Evolutionary conservation across 371 early-diverging fungal genomes (phyloP).

Genomic region (Capillidium rhysosporum): DNA sequence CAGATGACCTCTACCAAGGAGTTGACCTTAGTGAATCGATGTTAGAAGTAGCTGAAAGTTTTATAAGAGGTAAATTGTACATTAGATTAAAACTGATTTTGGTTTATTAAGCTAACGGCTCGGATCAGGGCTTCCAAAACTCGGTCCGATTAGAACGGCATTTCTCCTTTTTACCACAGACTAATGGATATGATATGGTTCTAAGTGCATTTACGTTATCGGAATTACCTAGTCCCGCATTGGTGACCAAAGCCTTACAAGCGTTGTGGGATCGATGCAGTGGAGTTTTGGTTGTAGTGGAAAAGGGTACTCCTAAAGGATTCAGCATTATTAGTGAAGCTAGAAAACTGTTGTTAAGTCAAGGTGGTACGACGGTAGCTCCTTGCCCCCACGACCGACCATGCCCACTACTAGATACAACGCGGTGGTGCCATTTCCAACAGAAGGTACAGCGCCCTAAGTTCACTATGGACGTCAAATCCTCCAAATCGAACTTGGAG

Average conservation of each 20-base stretch:
- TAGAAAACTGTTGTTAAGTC: slow-evolving; percentile 30
- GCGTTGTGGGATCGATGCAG: slow-evolving; percentile 56
- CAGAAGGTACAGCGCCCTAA: slow-evolving; percentile 53
- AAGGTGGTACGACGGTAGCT: background rate
- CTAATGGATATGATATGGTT: slow-evolving; percentile 32
- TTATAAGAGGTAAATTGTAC: slow-evolving; percentile 7
- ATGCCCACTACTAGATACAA: slow-evolving; percentile 40
- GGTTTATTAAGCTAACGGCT: background rate
- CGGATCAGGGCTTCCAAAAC: slow-evolving; percentile 7
- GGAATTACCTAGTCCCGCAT: slow-evolving; percentile 41
- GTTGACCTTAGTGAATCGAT: slow-evolving; percentile 67
- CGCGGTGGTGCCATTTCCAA: slow-evolving; percentile 68
- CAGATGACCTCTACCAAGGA: slow-evolving; percentile 28
- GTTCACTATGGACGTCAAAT: slow-evolving; percentile 57
- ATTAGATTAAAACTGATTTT: background rate
- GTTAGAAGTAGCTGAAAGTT: slow-evolving; percentile 39
- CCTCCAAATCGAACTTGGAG: slow-evolving; percentile 41
- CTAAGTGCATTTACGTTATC: slow-evolving; percentile 49
- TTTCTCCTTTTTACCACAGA: slow-evolving; percentile 22
- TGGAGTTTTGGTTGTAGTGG: slow-evolving; percentile 65
- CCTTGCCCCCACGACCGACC: slow-evolving; percentile 48
- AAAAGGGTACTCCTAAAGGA: slow-evolving; percentile 69
- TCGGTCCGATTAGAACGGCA: slow-evolving; percentile 38
- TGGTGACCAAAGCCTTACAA: slow-evolving; percentile 41
- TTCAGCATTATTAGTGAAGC: slow-evolving; percentile 47